Conservation (phyloP, 768 basidiomycete species). For the Vishniacozyma victoriae region DNA sequence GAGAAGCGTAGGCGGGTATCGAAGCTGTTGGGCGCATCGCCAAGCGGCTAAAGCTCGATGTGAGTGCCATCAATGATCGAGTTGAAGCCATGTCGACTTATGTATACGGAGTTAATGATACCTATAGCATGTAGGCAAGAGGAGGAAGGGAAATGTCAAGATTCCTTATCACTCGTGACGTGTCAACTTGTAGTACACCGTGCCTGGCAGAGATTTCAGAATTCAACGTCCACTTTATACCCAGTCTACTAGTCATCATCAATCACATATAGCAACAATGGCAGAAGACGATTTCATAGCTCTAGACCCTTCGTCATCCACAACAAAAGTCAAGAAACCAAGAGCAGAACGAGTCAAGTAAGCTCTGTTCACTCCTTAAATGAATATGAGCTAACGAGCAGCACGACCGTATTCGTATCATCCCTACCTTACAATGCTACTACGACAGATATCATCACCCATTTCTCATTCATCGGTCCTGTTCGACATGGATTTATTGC, state of each 20-base stretch:
- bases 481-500: constrained; percentile 92
- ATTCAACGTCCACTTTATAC: background rate
- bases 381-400: constrained; percentile 5
- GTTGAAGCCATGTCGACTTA: constrained; percentile 4
- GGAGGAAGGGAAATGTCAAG: background rate
- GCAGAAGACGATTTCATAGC: constrained; percentile 19
- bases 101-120: background rate
- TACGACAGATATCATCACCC: constrained; percentile 78
- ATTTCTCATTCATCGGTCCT: constrained; percentile 93
- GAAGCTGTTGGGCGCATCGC: constrained; percentile 6
- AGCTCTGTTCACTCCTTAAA: constrained; percentile 5
- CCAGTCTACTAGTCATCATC: background rate
- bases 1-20: too few relatives aligned
- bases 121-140: background rate
- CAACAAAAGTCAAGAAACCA: constrained; percentile 1
- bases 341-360: constrained; percentile 33
- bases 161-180: background rate
- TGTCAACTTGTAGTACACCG: too few relatives aligned
- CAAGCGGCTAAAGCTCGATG: constrained; percentile 13
- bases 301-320: constrained; percentile 6
- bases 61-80: constrained; percentile 5
- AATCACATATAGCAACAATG: constrained; percentile 5
- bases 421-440: constrained; percentile 88
- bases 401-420: constrained; percentile 81
- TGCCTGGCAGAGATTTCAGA: background rate